Percentiles rank a stretch among this genome's conserved stretches.
phyloP scores from a whole-genome alignment of 352 stramenopile species.

The Globisporangium okanoganense region DNA sequence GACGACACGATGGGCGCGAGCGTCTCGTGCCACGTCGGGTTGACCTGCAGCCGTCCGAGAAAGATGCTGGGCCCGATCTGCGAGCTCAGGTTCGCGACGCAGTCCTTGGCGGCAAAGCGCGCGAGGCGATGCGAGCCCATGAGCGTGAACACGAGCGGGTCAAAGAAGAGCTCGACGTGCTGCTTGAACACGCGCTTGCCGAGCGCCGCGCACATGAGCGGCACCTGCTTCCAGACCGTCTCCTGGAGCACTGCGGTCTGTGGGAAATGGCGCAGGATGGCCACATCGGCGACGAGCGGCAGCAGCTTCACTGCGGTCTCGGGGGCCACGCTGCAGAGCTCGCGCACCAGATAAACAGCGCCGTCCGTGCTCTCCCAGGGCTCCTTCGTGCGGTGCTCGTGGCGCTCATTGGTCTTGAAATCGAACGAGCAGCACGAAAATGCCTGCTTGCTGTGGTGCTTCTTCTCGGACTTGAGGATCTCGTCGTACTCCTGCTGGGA shows the following conservation, averaged over 20 bases:
- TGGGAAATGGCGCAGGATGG: conserved; percentile 73
- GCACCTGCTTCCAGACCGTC: conserved; percentile 84
- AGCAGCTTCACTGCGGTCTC: conserved; percentile 49
- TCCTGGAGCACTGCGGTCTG: conserved; percentile 74
- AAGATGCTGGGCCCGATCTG: conserved; percentile 86
- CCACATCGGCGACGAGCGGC: conserved; percentile 57
- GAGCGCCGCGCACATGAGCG: conserved; percentile 62
- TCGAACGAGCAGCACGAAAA: conserved; percentile 95
- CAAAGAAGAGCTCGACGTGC: conserved; percentile 82
- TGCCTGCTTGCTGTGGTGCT: conserved; percentile 91
- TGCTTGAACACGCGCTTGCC: conserved; percentile 85
- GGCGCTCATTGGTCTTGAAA: conserved; percentile 89
- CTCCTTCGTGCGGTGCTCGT: conserved; percentile 82
- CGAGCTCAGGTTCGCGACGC: conserved; percentile 66
- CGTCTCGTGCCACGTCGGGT: conserved; percentile 49
- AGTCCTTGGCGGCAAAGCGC: conserved; percentile 69
- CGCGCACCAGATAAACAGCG: conserved; percentile 94
- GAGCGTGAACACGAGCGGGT: conserved; percentile 76
- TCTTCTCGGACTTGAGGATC: conserved; percentile 88
- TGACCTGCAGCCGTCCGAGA: conserved; percentile 67
- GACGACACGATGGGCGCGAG: conserved; percentile 37
- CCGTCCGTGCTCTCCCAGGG: conserved; percentile 96
- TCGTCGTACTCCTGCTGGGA: conserved; percentile 91
- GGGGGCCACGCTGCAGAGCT: conserved; percentile 78
- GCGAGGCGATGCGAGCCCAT: conserved; percentile 68